Base-by-base conservation (phyloP, 495 filamentous ascomycete species). In the Chaetomium cochliodes region DNA sequence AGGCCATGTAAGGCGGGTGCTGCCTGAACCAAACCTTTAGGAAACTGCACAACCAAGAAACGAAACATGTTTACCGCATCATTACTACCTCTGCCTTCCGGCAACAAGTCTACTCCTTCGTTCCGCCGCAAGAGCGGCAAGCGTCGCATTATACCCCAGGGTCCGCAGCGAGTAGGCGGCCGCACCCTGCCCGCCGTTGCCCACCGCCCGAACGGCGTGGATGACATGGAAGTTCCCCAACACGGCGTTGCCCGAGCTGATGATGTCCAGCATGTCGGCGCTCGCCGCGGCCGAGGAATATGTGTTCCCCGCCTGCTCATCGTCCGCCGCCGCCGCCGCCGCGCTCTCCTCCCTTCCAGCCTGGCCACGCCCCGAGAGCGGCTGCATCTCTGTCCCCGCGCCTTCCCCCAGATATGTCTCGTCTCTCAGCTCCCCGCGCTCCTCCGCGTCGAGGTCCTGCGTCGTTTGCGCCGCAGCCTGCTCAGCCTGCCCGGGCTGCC, bases 381-480 rank as follows among this genome's bases (percentile, higher is more conserved):
- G 72, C 69, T 80, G 78, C 70, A 86, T 73, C 65, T 88, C 86
- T 49, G 84, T 80, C 60, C 79, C 81, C 0, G 76, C 71, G 11
- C 76, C 78, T 41, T 78, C 79, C 23, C 72, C 69, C 11, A 72
- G 70, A 18, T 30, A 47, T 25, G 73, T 69, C 30, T 71, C 77
- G 65, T 80, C 77, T 65, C 87, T 80, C 26, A 86, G 72, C 25
- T 93, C 76, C 3, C 91, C 91, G n/a, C 88, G 84, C 73, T 96
- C 91, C 74, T 96, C 92, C 1, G 89, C 82, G 74, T 96, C 92
- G 69, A 87, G 82, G 68, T 93, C 90, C 71, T 93, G 90, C 4
- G 56, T 64, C 26, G 72, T 73, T 25, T 69, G 47, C 9, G 69
- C 70, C 5, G 72, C 54, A 11, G 70, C 70, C 5, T 56, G 53